phyloP scores from a whole-genome alignment of 192 early-diverging fungal species.

The Chytriomyces confervae region DNA sequence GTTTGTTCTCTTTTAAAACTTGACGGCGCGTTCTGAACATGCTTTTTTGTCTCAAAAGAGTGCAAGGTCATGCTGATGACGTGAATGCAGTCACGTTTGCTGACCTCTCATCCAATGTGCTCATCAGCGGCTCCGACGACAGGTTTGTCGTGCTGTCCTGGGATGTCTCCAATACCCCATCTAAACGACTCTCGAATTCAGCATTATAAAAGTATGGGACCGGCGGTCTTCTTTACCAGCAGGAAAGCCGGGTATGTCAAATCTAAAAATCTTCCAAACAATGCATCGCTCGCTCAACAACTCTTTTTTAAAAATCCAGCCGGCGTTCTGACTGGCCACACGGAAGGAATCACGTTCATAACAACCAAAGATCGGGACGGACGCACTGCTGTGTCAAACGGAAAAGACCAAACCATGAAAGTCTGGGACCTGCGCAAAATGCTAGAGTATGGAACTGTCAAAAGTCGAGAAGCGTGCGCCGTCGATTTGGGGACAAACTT shows the following conservation, averaged over 20 bases:
- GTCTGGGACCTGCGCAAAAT: constrained; percentile 67
- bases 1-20: background rate
- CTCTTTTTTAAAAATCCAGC: constrained; percentile 37
- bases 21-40: background rate
- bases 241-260: background rate
- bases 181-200: no score
- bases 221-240: constrained; percentile 52
- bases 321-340: constrained; percentile 71
- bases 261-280: background rate
- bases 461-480: background rate
- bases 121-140: constrained; percentile 71
- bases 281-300: background rate
- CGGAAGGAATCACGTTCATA: constrained; percentile 74
- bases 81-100: constrained; percentile 64
- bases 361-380: constrained; percentile 66
- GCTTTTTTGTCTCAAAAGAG: background rate
- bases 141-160: constrained; percentile 39
- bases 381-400: constrained; percentile 67
- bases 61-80: constrained; percentile 63
- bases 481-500: background rate
- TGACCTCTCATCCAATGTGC: constrained; percentile 56
- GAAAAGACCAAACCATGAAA: constrained; percentile 75
- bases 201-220: constrained; percentile 60
- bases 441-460: background rate
- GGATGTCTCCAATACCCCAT: background rate